Percentiles rank a stretch among this genome's conserved stretches.
Conservation (phyloP, 805 yeast species). For the Zygosaccharomyces bailii region DNA sequence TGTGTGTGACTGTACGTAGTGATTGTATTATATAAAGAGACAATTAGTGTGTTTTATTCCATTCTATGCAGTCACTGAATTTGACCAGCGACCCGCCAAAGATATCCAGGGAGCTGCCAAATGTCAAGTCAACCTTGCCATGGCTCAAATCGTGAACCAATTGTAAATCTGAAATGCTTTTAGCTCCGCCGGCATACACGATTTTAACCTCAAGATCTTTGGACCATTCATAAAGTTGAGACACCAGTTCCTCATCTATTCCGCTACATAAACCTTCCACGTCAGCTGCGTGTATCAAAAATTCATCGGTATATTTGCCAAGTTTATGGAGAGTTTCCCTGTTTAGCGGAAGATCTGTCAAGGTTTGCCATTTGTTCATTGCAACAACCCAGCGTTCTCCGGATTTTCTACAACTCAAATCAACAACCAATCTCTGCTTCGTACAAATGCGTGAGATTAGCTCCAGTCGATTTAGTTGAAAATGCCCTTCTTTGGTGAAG, state of each 20-base stretch:
- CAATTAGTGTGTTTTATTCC: constrained; percentile 50
- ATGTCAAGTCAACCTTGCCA: constrained; percentile 88
- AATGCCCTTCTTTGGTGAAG: constrained; percentile 50
- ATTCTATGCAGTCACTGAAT: constrained; percentile 67
- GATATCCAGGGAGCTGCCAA: constrained; percentile 88
- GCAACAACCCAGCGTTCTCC: constrained; percentile 79
- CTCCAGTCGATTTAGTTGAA: constrained; percentile 50
- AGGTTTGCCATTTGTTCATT: constrained; percentile 94
- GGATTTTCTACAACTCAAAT: constrained; percentile 72
- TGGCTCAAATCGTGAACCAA: constrained; percentile 63
- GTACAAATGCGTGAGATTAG: constrained; percentile 57
- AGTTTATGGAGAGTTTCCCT: constrained; percentile 52
- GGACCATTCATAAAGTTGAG: constrained; percentile 73
- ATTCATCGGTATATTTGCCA: constrained; percentile 72
- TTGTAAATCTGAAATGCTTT: constrained; percentile 61
- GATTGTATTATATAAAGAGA: constrained; percentile 2
- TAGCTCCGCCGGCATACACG: constrained; percentile 98
- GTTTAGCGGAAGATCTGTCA: constrained; percentile 62
- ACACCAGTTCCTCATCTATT: constrained; percentile 76
- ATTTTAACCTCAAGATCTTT: constrained; percentile 51
- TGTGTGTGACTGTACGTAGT: constrained; percentile 5
- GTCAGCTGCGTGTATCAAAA: constrained; percentile 95
- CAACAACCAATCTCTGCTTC: constrained; percentile 68
- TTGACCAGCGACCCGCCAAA: constrained; percentile 86
- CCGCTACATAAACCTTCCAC: constrained; percentile 97